Evolutionary conservation across 805 yeast species (phyloP).

Genomic region (Teunomyces funiuensis): DNA sequence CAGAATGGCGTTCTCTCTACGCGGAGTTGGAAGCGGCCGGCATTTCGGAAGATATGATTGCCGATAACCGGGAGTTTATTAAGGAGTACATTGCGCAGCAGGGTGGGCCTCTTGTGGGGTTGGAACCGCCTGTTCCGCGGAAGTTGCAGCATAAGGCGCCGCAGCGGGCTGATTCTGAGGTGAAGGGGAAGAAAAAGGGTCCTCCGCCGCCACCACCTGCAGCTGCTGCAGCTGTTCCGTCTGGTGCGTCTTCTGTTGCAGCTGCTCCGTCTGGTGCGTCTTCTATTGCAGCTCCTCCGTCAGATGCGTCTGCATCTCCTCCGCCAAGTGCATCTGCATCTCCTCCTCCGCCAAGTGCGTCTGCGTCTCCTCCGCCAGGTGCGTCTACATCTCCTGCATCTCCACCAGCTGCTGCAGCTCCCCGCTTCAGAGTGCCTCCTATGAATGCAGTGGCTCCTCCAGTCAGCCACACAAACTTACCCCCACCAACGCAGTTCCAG

Average conservation of each 20-base stretch:
- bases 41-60: slow-evolving; percentile 84
- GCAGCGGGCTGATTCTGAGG: slow-evolving; percentile 22
- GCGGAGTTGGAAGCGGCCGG: slow-evolving; percentile 74
- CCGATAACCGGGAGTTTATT: slow-evolving; percentile 79
- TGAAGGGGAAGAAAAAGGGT: slow-evolving; percentile 29
- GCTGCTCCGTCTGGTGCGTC: slow-evolving; percentile 11
- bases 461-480: slow-evolving; percentile 18
- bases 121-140: slow-evolving; percentile 83
- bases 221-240: slow-evolving; percentile 12
- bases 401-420: slow-evolving; percentile 16
- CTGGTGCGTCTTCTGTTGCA: slow-evolving; percentile 9
- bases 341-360: slow-evolving; percentile 32
- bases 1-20: slow-evolving; percentile 79
- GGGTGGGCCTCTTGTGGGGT: slow-evolving; percentile 78
- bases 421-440: slow-evolving; percentile 39
- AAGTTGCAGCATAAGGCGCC: slow-evolving; percentile 37
- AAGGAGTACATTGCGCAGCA: slow-evolving; percentile 72
- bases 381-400: slow-evolving; percentile 12
- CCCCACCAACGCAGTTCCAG: slow-evolving; percentile 20
- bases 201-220: slow-evolving; percentile 45
- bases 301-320: slow-evolving; percentile 10
- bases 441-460: slow-evolving; percentile 30
- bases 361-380: too few relatives aligned
- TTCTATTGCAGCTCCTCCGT: slow-evolving; percentile 12
- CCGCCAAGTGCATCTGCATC: slow-evolving; percentile 13